A percentile compares a stretch with the other conserved stretches of the same genome.
Conservation (phyloP, 768 basidiomycete genomes). For the Hortiboletus campestris region DNA sequence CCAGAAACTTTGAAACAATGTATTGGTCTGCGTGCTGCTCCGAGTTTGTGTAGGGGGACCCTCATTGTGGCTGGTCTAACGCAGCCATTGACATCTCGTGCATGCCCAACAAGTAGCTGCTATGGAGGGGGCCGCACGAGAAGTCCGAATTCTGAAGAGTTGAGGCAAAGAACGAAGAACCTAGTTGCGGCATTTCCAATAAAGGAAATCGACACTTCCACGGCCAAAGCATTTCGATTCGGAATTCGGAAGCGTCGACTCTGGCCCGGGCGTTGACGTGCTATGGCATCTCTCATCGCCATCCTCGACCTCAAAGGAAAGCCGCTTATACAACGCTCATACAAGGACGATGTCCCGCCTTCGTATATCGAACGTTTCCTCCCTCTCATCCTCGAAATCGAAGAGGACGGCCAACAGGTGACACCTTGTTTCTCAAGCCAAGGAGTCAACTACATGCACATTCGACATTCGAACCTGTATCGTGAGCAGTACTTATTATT, state of each 20-base stretch:
- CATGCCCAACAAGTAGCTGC: too few species aligned
- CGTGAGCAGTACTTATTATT: conserved; percentile 48
- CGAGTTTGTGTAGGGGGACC: too few species aligned
- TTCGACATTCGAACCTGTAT: conserved; percentile 96
- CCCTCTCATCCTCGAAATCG: conserved; percentile 89
- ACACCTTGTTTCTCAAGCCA: conserved; percentile 95
- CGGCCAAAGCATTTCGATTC: too few species aligned
- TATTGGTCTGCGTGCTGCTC: too few species aligned
- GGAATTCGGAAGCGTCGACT: too few species aligned
- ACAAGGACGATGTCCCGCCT: conserved; percentile 91
- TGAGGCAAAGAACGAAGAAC: too few species aligned
- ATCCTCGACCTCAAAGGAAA: conserved; percentile 99
- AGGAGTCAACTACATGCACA: conserved; percentile 98
- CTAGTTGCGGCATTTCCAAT: conserved; percentile 1
- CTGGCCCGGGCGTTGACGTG: not conserved
- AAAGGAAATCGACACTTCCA: conserved; percentile 14
- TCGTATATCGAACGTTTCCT: conserved; percentile 92
- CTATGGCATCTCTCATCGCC: conserved; percentile 75
- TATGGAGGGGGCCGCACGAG: too few species aligned
- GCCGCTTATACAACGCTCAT: conserved; percentile 93
- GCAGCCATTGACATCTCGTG: too few species aligned
- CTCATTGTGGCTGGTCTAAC: too few species aligned
- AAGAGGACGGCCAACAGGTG: conserved; percentile 95
- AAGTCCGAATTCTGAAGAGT: too few species aligned
- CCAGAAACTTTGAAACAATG: too few species aligned